Evolutionary conservation across 73 alveolate species (phyloP).

Genomic region (Stentor coeruleus): DNA sequence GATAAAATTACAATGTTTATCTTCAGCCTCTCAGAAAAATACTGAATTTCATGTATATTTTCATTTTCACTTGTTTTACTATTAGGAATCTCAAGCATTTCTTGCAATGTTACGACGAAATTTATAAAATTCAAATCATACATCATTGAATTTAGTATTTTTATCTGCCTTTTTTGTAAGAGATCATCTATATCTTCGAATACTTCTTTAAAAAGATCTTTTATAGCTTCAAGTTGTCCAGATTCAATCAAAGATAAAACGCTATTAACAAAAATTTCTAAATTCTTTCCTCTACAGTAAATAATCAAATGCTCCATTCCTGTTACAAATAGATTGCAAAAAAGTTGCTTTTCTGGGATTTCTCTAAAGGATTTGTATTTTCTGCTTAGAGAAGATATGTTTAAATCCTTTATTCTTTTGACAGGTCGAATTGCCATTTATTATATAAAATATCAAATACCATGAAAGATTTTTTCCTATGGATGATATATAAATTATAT

Average conservation of each 20-base stretch:
- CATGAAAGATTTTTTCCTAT: too few species aligned
- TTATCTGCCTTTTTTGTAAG: neutral
- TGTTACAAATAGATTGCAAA: neutral
- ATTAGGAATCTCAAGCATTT: neutral
- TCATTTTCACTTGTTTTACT: neutral
- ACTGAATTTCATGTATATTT: neutral
- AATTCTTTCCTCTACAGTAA: neutral
- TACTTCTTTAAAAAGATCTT: neutral
- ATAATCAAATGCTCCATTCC: neutral
- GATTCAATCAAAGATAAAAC: neutral
- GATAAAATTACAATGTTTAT: neutral
- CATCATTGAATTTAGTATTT: neutral
- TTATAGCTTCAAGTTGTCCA: neutral
- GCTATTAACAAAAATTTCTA: neutral
- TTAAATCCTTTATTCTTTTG: neutral
- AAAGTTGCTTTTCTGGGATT: neutral
- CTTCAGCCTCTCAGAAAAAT: neutral
- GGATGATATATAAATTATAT: too few species aligned
- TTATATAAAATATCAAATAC: too few species aligned
- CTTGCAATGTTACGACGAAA: neutral
- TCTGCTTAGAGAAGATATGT: neutral
- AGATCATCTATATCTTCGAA: neutral
- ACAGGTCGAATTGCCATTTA: neutral
- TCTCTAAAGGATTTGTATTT: neutral
- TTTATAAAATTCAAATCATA: neutral